These are phyloP conservation scores for Grifola frondosa DNA, from an alignment of 1,284 basidiomycete species.

Conservation along the genomic window DNA sequence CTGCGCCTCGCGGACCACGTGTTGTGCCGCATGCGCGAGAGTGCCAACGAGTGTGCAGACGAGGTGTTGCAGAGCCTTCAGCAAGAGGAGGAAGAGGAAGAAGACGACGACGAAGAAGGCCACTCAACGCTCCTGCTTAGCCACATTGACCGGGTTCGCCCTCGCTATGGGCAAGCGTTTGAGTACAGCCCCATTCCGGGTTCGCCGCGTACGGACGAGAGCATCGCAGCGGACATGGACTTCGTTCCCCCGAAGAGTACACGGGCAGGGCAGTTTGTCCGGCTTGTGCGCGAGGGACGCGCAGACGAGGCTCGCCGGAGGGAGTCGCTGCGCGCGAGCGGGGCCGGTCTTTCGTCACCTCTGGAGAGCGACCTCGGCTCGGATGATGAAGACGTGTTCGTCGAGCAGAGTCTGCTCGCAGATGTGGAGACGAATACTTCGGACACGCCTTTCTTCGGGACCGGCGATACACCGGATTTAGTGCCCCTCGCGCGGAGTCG, in stretches of 20 bases:
- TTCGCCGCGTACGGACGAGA: conserved; percentile 2
- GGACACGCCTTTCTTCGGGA: too few relatives aligned
- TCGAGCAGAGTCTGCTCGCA: too few relatives aligned
- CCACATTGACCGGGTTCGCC: not conserved
- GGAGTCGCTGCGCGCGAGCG: not conserved
- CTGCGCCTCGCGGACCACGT: conserved; percentile 17
- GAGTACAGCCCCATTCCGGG: conserved; percentile 5
- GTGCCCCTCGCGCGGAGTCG: too few relatives aligned
- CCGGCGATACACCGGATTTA: too few relatives aligned
- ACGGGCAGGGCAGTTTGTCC: conserved; percentile 16
- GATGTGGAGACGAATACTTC: too few relatives aligned
- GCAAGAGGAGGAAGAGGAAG: conserved; percentile 1
- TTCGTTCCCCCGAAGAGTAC: conserved; percentile 24
- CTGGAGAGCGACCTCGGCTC: too few relatives aligned
- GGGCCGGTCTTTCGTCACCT: not conserved
- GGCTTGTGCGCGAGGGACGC: conserved; percentile 9
- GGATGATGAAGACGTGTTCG: too few relatives aligned
- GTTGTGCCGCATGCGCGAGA: conserved; percentile 20
- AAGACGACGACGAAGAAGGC: not conserved
- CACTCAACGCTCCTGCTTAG: not conserved
- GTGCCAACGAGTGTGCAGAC: conserved; percentile 16
- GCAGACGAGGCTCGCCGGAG: conserved; percentile 1
- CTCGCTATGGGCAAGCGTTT: conserved; percentile 1
- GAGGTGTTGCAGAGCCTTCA: conserved; percentile 5
- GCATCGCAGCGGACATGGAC: not conserved